phyloP scores from a whole-genome alignment of 2,329 filamentous ascomycete genomes.

The Hirsutella minnesotensis region DNA sequence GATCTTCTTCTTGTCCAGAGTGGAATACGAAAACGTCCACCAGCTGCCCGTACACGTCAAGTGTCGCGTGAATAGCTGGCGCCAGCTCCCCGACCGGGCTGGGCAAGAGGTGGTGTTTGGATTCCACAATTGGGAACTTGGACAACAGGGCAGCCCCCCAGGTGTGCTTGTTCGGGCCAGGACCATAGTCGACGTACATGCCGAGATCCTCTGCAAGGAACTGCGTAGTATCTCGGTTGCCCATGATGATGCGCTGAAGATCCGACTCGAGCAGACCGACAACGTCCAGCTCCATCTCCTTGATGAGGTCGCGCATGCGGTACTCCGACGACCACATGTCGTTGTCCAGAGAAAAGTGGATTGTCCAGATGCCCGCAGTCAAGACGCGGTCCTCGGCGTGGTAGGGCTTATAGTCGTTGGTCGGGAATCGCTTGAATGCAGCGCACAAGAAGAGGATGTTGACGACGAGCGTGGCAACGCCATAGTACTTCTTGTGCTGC shows the following conservation, averaged over 20 bases:
- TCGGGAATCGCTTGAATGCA: conserved; percentile 84
- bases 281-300: conserved; percentile 94
- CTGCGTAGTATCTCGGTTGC: conserved; percentile 91
- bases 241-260: conserved; percentile 97
- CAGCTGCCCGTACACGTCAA: conserved; percentile 80
- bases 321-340: conserved; percentile 97
- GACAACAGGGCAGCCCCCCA: conserved; percentile 90
- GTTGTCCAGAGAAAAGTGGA: conserved; percentile 95
- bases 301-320: conserved; percentile 81
- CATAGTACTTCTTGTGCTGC: conserved; percentile 40
- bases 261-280: conserved; percentile 91
- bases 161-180: conserved; percentile 96
- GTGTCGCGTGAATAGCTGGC: conserved; percentile 90
- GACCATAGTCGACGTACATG: conserved; percentile 97
- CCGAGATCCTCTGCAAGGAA: conserved; percentile 91
- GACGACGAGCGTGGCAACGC: conserved; percentile 52
- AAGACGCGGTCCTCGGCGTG: conserved; percentile 78
- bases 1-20: conserved; percentile 94
- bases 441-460: conserved; percentile 71
- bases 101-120: conserved; percentile 87
- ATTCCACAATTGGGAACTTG: conserved; percentile 96
- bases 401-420: conserved; percentile 83
- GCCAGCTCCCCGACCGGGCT: conserved; percentile 90
- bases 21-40: conserved; percentile 98
- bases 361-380: conserved; percentile 96